Conservation (phyloP, 164 flowering plant genomes). For the Tetrastigma voinierianum region DNA sequence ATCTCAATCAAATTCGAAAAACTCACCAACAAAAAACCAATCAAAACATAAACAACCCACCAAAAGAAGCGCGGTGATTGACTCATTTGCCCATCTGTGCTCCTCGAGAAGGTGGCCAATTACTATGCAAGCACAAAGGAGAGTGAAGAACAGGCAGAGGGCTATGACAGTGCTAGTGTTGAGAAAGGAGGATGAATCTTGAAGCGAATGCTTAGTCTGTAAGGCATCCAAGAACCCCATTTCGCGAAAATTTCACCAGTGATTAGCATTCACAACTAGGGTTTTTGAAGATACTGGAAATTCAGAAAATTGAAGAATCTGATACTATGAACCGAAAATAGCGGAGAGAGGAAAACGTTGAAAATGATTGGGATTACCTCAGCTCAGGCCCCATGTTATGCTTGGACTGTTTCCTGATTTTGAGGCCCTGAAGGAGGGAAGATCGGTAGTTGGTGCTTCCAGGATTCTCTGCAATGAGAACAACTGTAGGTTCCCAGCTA, state of each 20-base stretch:
- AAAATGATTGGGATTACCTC: too few species aligned
- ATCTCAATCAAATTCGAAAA: not conserved
- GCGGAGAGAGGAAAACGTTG: too few species aligned
- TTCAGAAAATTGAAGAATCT: too few species aligned
- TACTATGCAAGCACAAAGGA: constrained; percentile 55
- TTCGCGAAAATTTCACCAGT: not conserved
- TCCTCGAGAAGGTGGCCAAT: constrained; percentile 62
- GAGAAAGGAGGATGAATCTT: constrained; percentile 23
- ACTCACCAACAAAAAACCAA: not conserved
- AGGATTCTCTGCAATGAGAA: too few species aligned
- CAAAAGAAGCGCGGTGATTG: constrained; percentile 56
- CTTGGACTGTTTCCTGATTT: not conserved
- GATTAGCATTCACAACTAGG: constrained; percentile 19
- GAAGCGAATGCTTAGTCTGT: not conserved
- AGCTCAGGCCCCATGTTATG: too few species aligned
- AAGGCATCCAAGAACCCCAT: constrained; percentile 20
- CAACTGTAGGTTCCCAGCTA: too few species aligned
- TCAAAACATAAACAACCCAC: constrained; percentile 18
- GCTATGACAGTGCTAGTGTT: constrained; percentile 35
- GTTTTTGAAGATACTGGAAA: not conserved
- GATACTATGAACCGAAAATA: too few species aligned
- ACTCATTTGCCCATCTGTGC: constrained; percentile 63
- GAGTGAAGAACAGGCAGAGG: constrained; percentile 37
- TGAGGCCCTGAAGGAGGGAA: constrained; percentile 14
- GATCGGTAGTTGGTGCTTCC: constrained; percentile 26